A percentile compares a stretch with the other conserved stretches of the same genome.
Conservation (phyloP, 345 rosid species). For the Laguncularia racemosa region DNA sequence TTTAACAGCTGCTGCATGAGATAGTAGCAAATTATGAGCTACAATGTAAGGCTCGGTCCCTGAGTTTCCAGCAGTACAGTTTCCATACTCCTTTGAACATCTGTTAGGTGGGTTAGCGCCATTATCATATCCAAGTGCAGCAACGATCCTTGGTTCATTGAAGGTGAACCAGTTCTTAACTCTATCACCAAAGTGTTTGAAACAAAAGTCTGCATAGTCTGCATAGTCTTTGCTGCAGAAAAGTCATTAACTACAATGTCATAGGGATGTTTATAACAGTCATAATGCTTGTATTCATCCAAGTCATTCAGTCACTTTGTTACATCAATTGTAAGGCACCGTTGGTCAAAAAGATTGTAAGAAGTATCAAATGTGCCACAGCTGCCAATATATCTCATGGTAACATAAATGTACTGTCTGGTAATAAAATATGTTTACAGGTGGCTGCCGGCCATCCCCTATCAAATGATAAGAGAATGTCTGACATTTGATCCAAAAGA, state of each 20-base stretch:
- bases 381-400: too few relatives aligned
- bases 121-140: conserved; percentile 51
- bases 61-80: conserved; percentile 51
- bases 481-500: too few relatives aligned
- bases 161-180: conserved; percentile 68
- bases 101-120: conserved; percentile 49
- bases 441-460: too few relatives aligned
- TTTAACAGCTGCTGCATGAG: conserved; percentile 50
- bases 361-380: too few relatives aligned
- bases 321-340: too few relatives aligned
- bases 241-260: neutral
- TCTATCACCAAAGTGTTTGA: conserved; percentile 52
- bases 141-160: conserved; percentile 53
- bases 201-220: conserved; percentile 57
- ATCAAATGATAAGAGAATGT: too few relatives aligned
- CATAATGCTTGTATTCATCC: too few relatives aligned
- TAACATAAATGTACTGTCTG: too few relatives aligned
- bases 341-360: too few relatives aligned
- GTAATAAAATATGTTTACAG: too few relatives aligned
- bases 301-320: too few relatives aligned
- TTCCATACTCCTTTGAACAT: conserved; percentile 45
- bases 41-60: conserved; percentile 56
- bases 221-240: conserved; percentile 45
- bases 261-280: too few relatives aligned
- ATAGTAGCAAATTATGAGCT: conserved; percentile 45